phyloP scores from a whole-genome alignment of 176 grass and related monocot genomes.

The Triticum urartu region DNA sequence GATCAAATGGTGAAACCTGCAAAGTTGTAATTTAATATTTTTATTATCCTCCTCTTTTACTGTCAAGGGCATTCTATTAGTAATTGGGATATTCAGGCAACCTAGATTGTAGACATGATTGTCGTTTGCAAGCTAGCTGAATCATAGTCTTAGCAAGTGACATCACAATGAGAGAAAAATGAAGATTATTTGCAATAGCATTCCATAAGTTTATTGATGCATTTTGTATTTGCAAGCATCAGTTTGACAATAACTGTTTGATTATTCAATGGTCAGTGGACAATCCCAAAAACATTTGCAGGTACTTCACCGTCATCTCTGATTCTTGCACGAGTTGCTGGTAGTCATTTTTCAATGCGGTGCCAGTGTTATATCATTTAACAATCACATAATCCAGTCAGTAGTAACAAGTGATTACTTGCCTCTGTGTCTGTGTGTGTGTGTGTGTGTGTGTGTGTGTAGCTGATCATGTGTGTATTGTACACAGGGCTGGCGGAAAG shows the following conservation, averaged over 20 bases:
- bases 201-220: background rate
- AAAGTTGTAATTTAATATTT: background rate
- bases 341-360: background rate
- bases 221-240: slow-evolving; percentile 52
- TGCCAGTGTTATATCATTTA: background rate
- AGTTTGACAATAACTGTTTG: slow-evolving; percentile 74
- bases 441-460: no score
- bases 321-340: background rate
- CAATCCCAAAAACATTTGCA: no score
- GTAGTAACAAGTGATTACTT: background rate
- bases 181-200: background rate
- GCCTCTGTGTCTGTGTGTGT: no score
- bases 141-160: background rate
- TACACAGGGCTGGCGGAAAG: no score
- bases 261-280: background rate
- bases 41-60: background rate
- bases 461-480: no score
- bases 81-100: background rate
- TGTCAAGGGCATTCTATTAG: background rate
- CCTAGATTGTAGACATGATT: background rate
- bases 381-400: background rate
- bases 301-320: no score
- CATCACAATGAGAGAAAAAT: background rate
- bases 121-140: background rate
- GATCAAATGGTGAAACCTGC: background rate